Evolutionary conservation across 306 rosid genomes (phyloP).

Genomic region (Dalbergia oliveri): DNA sequence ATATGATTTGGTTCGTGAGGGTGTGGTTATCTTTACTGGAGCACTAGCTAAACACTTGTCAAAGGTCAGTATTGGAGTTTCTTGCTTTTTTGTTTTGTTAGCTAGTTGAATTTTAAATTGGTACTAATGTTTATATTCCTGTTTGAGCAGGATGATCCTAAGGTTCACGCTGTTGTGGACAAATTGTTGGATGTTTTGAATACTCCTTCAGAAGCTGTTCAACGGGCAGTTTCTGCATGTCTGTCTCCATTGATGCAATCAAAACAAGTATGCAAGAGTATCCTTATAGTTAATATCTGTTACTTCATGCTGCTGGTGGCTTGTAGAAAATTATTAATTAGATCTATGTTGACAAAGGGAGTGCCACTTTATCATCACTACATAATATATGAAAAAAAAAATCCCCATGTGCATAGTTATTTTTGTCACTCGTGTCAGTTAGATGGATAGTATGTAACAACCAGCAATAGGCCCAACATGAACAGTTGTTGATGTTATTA

Average conservation of each 20-base stretch:
- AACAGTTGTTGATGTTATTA: background rate
- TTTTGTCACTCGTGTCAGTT: background rate
- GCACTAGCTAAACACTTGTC: slow-evolving; percentile 96
- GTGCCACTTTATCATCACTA: background rate
- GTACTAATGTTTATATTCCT: slow-evolving; percentile 27
- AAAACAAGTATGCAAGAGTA: slow-evolving; percentile 69
- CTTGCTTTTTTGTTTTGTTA: slow-evolving; percentile 2
- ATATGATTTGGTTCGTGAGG: slow-evolving; percentile 97
- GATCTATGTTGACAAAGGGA: background rate
- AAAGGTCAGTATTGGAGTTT: slow-evolving; percentile 62
- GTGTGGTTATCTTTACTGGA: slow-evolving; percentile 98
- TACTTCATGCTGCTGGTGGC: slow-evolving; percentile 30
- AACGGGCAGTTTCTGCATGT: slow-evolving; percentile 94
- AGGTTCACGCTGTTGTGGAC: slow-evolving; percentile 91
- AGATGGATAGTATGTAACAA: background rate
- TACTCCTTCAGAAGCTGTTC: slow-evolving; percentile 99
- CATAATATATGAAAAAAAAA: background rate
- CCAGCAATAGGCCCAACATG: background rate
- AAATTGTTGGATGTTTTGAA: slow-evolving; percentile 93
- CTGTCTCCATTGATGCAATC: slow-evolving; percentile 95
- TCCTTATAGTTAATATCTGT: slow-evolving; percentile 25
- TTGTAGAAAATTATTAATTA: slow-evolving; percentile 26
- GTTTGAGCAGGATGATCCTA: slow-evolving; percentile 84
- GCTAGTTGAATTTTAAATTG: slow-evolving; percentile 13
- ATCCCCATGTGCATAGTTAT: slow-evolving; percentile 21